These are phyloP conservation scores for Sporisorium exsertum DNA, from an alignment of 1,284 basidiomycete species.

Conservation along the genomic window DNA sequence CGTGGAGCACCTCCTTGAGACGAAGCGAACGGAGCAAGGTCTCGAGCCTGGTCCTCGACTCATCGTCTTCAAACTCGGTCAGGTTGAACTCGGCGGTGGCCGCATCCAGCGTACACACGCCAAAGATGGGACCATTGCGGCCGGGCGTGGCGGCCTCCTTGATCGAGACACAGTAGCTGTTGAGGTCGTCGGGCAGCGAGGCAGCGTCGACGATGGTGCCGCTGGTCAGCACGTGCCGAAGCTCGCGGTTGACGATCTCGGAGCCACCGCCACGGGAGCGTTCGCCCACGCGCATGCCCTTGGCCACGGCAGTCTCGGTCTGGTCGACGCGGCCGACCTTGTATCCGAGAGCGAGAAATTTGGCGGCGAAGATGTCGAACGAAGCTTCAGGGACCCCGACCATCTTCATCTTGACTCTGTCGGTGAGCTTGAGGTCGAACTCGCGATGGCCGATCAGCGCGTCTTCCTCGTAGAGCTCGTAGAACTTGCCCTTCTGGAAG, in stretches of 20 bases:
- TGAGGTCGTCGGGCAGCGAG: conserved; percentile 90
- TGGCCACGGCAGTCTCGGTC: conserved; percentile 85
- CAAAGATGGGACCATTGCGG: conserved; percentile 74
- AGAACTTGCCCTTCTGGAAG: conserved; percentile 87
- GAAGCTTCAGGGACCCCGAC: conserved; percentile 95
- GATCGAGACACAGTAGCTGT: conserved; percentile 92
- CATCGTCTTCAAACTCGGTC: conserved; percentile 89
- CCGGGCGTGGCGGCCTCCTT: conserved; percentile 72
- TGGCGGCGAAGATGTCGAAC: conserved; percentile 76
- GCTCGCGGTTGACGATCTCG: conserved; percentile 75
- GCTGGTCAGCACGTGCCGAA: conserved; percentile 95
- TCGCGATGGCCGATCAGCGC: conserved; percentile 69
- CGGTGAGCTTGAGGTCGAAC: conserved; percentile 75
- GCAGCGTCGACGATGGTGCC: conserved; percentile 94
- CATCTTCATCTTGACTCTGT: conserved; percentile 94
- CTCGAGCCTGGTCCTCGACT: conserved; percentile 90
- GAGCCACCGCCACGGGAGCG: conserved; percentile 72
- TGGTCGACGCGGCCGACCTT: conserved; percentile 97
- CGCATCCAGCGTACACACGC: conserved; percentile 93
- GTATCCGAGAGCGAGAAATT: conserved; percentile 77
- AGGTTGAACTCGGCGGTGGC: conserved; percentile 95
- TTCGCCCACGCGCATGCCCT: conserved; percentile 74
- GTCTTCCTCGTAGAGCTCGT: conserved; percentile 69
- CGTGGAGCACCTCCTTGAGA: conserved; percentile 91
- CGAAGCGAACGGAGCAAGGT: conserved; percentile 91